These are phyloP conservation scores for Albugo candida DNA, from an alignment of 352 stramenopile species.

Conservation along the genomic window DNA sequence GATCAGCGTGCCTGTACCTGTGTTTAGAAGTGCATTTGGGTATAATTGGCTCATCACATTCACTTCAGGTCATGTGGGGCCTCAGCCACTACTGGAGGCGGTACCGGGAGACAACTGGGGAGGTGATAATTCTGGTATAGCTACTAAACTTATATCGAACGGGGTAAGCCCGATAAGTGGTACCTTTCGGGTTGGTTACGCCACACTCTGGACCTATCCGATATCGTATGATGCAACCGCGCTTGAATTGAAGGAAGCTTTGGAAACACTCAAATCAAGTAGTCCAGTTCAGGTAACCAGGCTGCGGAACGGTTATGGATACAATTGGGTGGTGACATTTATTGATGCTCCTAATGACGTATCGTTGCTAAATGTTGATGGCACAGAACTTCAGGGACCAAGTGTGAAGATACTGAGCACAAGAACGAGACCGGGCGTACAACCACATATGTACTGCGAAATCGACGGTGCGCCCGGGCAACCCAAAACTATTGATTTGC, in stretches of 20 bases:
- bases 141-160: constrained; percentile 48
- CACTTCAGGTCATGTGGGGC: constrained; percentile 41
- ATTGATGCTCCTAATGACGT: constrained; percentile 65
- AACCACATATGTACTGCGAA: constrained; percentile 69
- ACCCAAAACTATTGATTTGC: constrained; percentile 16
- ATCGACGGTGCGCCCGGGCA: constrained; percentile 15
- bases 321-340: constrained; percentile 92
- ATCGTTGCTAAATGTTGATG: constrained; percentile 75
- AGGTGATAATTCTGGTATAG: constrained; percentile 83
- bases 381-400: constrained; percentile 80
- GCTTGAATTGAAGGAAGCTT: constrained; percentile 44
- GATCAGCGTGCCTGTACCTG: constrained; percentile 20
- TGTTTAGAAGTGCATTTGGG: constrained; percentile 46
- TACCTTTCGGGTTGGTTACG: constrained; percentile 69
- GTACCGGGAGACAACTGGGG: constrained; percentile 81
- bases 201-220: constrained; percentile 66
- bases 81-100: constrained; percentile 77
- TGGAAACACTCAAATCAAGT: constrained; percentile 81
- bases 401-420: constrained; percentile 65
- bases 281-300: constrained; percentile 75
- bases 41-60: constrained; percentile 71
- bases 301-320: constrained; percentile 84
- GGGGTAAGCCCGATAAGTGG: constrained; percentile 85
- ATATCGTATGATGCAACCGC: constrained; percentile 81
- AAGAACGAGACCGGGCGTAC: constrained; percentile 34